Conservation (phyloP, 179 eudicot species). For the Actinidia arguta region DNA sequence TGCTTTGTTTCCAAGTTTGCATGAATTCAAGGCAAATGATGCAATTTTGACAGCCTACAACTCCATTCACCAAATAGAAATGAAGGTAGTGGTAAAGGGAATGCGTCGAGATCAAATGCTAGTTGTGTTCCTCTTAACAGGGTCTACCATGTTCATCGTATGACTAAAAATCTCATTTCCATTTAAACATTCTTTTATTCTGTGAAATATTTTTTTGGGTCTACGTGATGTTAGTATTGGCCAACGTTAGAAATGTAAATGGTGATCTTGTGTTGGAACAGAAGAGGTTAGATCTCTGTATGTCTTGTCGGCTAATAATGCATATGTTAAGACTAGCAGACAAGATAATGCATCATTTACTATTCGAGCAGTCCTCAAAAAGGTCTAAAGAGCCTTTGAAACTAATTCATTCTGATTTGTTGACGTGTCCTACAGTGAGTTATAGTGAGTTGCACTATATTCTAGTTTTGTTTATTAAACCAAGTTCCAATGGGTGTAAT, state of each 20-base stretch:
- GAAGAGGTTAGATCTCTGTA: background rate
- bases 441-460: background rate
- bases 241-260: background rate
- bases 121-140: conserved; percentile 7
- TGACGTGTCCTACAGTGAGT: conserved; percentile 1
- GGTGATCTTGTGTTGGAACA: background rate
- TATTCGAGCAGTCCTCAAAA: background rate
- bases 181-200: conserved; percentile 1
- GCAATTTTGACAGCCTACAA: conserved; percentile 9
- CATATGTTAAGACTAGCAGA: background rate
- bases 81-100: background rate
- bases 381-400: background rate
- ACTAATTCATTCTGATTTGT: background rate
- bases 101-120: background rate
- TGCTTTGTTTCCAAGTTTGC: background rate
- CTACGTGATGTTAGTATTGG: conserved; percentile 1
- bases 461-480: background rate
- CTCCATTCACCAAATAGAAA: conserved; percentile 11
- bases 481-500: conserved; percentile 5
- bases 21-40: background rate
- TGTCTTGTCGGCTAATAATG: conserved; percentile 8
- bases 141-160: conserved; percentile 27
- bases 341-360: background rate
- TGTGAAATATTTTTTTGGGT: conserved; percentile 16
- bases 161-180: conserved; percentile 11